Conservation (phyloP, 2,329 filamentous ascomycete genomes). For the Chrysoporthe cubensis region DNA sequence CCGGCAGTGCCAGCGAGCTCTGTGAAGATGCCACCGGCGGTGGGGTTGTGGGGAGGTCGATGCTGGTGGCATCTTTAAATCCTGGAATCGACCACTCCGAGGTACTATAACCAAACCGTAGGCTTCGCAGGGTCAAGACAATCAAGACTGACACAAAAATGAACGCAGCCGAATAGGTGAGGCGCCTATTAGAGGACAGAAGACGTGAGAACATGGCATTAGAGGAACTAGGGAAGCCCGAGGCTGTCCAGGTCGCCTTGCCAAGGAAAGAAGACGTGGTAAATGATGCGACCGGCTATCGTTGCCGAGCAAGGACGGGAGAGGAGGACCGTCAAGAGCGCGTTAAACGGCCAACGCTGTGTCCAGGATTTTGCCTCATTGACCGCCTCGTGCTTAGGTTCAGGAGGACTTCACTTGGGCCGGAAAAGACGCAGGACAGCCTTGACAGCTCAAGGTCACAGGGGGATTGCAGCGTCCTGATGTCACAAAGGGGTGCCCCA, state of each 20-base stretch:
- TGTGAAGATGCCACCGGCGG: not conserved
- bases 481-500: not conserved
- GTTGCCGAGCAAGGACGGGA: not conserved
- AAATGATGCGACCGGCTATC: not conserved
- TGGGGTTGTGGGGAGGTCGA: not conserved
- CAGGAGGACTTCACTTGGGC: no score
- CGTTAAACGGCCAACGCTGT: not conserved
- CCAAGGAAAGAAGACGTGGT: slow-evolving; percentile 1
- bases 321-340: not conserved
- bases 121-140: not conserved
- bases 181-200: not conserved
- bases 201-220: not conserved
- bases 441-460: not conserved
- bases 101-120: not conserved
- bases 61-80: not conserved
- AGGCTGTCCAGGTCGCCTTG: slow-evolving; percentile 1
- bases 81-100: not conserved
- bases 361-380: not conserved
- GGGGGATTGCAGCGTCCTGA: not conserved
- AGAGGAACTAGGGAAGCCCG: not conserved
- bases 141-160: not conserved
- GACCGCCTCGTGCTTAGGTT: no score
- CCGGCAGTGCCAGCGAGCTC: not conserved
- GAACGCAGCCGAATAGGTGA: slow-evolving; percentile 1
- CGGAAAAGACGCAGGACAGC: not conserved